Conservation (phyloP, 176 grass and related monocot species). For the Avena insularis region DNA sequence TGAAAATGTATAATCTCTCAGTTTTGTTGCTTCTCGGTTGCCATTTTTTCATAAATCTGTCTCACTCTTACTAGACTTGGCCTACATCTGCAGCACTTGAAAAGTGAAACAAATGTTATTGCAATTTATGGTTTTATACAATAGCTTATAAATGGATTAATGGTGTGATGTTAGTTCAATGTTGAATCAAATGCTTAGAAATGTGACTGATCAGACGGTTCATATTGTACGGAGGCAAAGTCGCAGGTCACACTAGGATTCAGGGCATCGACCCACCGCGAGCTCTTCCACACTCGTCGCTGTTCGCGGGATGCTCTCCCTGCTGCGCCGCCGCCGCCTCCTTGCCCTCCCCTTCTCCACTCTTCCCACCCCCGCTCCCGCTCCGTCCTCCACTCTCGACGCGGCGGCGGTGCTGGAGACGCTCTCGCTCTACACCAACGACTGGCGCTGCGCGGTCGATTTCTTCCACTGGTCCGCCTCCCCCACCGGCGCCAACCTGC, state of each 20-base stretch:
- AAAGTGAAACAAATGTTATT: neutral
- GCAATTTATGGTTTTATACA: neutral
- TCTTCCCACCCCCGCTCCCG: neutral
- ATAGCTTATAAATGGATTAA: neutral
- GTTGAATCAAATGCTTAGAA: neutral
- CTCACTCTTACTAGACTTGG: neutral
- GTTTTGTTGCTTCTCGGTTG: neutral
- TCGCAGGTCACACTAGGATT: neutral
- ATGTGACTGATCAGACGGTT: neutral
- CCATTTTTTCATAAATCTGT: neutral
- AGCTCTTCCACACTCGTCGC: neutral
- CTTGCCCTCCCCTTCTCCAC: conserved; percentile 40
- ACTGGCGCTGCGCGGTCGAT: conserved; percentile 80
- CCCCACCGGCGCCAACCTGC: conserved; percentile 45
- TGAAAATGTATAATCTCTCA: conserved; percentile 28
- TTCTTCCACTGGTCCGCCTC: conserved; percentile 87
- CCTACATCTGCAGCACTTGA: neutral
- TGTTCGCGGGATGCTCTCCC: conserved; percentile 39
- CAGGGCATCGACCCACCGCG: neutral
- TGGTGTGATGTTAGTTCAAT: neutral
- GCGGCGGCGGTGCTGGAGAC: conserved; percentile 61
- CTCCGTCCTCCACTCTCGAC: conserved; percentile 41
- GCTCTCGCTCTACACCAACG: conserved; percentile 82
- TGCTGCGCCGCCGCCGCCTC: conserved; percentile 7
- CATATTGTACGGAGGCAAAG: neutral